Evolutionary conservation across 129 eudicot species (phyloP).

Genomic region (carrot (Daucus carota)): DNA sequence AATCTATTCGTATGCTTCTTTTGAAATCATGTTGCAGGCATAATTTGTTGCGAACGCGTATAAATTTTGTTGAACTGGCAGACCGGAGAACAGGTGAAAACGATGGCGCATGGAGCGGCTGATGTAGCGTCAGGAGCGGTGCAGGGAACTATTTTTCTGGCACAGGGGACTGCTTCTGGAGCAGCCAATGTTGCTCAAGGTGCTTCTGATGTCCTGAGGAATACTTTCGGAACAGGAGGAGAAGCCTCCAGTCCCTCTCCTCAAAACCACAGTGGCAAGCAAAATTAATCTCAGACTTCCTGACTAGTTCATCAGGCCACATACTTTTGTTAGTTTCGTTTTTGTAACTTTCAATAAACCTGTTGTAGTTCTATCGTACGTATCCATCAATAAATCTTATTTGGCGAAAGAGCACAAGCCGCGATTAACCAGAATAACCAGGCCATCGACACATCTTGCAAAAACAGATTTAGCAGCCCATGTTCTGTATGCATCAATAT

Average conservation of each 20-base stretch:
- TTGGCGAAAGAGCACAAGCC: not conserved
- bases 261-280: not conserved
- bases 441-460: not conserved
- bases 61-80: constrained; percentile 2
- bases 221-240: constrained; percentile 27
- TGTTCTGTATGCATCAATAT: not conserved
- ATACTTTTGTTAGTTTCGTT: not conserved
- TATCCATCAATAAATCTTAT: not conserved
- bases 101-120: constrained; percentile 60
- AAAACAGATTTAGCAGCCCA: not conserved
- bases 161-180: constrained; percentile 63
- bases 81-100: constrained; percentile 58
- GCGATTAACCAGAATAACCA: not conserved
- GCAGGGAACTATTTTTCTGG: constrained; percentile 49
- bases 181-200: constrained; percentile 64
- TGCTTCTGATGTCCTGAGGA: constrained; percentile 49
- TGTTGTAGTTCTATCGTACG: not conserved
- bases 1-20: not conserved
- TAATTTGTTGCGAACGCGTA: not conserved
- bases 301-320: not conserved
- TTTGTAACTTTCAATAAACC: not conserved
- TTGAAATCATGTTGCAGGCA: not conserved
- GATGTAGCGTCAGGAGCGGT: constrained; percentile 57
- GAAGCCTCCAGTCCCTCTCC: constrained; percentile 2
- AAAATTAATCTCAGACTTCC: not conserved